Evolutionary conservation across 2,329 filamentous ascomycete species (phyloP), one percentile per base, ranked within the genome.

Genomic region (Colletotrichum sp.): DNA sequence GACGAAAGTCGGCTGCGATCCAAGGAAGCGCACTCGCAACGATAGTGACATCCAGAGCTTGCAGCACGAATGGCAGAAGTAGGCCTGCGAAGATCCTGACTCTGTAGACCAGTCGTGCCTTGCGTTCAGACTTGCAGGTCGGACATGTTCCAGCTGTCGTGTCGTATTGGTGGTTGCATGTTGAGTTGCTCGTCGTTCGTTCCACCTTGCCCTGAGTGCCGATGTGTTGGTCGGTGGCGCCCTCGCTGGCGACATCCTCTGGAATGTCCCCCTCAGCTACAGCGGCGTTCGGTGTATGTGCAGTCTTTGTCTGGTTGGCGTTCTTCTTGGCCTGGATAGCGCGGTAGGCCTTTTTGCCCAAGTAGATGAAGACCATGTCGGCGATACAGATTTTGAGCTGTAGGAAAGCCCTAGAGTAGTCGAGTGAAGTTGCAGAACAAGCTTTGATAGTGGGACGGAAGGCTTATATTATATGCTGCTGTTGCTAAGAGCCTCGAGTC

Each of bases 1-100:
- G 34, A 75, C 75, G 48, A 81, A 94, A 94, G 80, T 94, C 90
- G 1, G 89, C 86, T 5, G 92, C 92, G 64, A 95, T 94, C 77
- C 89, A 91, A 0, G 84, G 84, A 26, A 85, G 76, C 5, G 84
- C 84, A 34, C 83, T 84, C 7, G 84, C 83, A 39, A 85, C 82
- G 5, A 94, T 93, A 1, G 93, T 94, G 2, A 90, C 85, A 80
- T 95, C 92, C 3, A 94, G 86, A 4, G 91, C 89, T 74, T 93
- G 90, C 0, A 94, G 86, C 10, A 91, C 88, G 79, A 91, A 94
- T 0, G 93, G 92, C 4, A 91, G 83, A 8, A 91, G 82, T 1
- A 94, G 85, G 4, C 92, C 91, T 2, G 89, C 75, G 52, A 93
- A 88, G 13, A 94, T 81, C 79, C 90, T 93, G 87, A 86, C 90